Conservation (phyloP, 225 moss, liverwort and hornwort species). For the Bryoerythrophyllum caledonicum region DNA sequence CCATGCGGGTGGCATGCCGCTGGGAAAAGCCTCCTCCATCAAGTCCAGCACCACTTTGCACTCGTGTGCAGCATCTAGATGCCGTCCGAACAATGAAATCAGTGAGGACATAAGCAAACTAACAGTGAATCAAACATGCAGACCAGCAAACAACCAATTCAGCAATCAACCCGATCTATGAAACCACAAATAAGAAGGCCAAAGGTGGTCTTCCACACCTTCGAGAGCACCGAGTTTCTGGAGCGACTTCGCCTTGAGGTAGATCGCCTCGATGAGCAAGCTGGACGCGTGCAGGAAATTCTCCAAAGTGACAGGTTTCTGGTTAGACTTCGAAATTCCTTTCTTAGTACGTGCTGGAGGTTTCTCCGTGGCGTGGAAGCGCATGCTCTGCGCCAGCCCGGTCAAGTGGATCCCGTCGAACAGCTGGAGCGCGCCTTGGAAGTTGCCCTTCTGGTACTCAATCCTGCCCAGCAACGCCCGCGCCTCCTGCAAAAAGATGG, state of each 20-base stretch:
- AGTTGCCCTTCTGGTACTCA: slow-evolving; percentile 78
- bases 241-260: slow-evolving; percentile 77
- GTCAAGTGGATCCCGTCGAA: slow-evolving; percentile 70
- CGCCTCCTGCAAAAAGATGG: slow-evolving; percentile 56
- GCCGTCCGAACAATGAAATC: background rate
- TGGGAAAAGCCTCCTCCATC: slow-evolving; percentile 71
- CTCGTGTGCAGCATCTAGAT: slow-evolving; percentile 79
- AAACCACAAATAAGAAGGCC: too few species aligned
- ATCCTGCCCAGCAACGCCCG: slow-evolving; percentile 72
- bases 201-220: slow-evolving; percentile 40
- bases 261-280: slow-evolving; percentile 75
- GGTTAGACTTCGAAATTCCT: slow-evolving; percentile 20
- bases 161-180: too few species aligned
- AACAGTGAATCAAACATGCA: too few species aligned
- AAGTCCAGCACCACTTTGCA: slow-evolving; percentile 72
- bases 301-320: slow-evolving; percentile 48
- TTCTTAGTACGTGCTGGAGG: slow-evolving; percentile 36
- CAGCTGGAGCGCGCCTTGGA: slow-evolving; percentile 60
- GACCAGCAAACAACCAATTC: too few species aligned
- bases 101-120: too few species aligned
- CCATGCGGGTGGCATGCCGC: slow-evolving; percentile 73
- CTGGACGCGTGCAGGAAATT: slow-evolving; percentile 69
- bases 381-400: slow-evolving; percentile 59
- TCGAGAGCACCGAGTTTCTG: slow-evolving; percentile 61
- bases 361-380: slow-evolving; percentile 59